These are phyloP conservation scores for Gossypium laxum DNA, from an alignment of 441 rosid species.

Conservation along the genomic window DNA sequence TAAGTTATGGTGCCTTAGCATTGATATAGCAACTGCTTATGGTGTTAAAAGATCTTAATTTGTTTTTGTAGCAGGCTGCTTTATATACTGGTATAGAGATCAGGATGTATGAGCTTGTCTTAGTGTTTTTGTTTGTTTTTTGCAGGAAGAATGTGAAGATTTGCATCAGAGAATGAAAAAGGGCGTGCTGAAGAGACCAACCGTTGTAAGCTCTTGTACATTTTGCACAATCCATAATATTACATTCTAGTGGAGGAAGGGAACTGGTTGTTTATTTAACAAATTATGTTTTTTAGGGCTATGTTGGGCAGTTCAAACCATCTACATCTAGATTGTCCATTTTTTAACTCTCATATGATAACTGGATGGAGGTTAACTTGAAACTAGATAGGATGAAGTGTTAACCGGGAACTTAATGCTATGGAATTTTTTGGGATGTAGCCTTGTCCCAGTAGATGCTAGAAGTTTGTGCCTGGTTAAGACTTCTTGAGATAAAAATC, in stretches of 20 bases:
- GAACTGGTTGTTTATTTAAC: neutral
- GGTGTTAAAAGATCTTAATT: neutral
- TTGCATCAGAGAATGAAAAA: conserved; percentile 37
- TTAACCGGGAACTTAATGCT: neutral
- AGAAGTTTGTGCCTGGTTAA: neutral
- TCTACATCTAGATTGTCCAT: neutral
- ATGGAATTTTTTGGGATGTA: neutral
- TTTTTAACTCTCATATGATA: conserved; percentile 1
- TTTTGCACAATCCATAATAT: neutral
- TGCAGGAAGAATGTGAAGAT: conserved; percentile 66
- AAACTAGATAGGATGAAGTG: neutral
- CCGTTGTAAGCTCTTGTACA: conserved; percentile 23
- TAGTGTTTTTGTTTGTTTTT: conserved; percentile 19
- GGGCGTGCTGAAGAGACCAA: conserved; percentile 17
- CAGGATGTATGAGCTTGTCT: neutral
- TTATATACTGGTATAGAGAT: neutral
- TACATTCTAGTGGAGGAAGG: conserved; percentile 6
- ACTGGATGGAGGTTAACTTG: neutral
- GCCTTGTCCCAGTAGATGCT: neutral
- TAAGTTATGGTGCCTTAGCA: neutral
- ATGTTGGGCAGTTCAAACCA: neutral
- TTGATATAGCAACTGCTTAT: neutral
- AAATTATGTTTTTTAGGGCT: neutral
- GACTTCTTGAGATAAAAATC: neutral
- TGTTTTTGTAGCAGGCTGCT: neutral